Percentiles rank a stretch among this genome's conserved stretches.
phyloP scores from a whole-genome alignment of 345 rosid species.

The Luvunga scandens region DNA sequence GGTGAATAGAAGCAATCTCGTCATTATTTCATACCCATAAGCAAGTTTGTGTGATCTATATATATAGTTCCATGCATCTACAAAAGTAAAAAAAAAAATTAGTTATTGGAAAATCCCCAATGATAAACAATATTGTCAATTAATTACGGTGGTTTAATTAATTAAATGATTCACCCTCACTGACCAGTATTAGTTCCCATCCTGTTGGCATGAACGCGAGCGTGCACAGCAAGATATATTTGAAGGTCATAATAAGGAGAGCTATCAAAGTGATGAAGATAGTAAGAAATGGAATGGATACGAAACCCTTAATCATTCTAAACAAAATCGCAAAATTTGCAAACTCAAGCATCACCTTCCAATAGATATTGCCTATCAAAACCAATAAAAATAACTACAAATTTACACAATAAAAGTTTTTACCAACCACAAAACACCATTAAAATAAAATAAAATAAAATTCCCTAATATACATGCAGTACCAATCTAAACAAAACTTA shows the following conservation, averaged over 20 bases:
- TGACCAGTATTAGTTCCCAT: slow-evolving; percentile 78
- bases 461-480: too few species aligned
- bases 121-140: too few species aligned
- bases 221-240: slow-evolving; percentile 62
- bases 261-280: slow-evolving; percentile 53
- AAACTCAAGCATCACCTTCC: slow-evolving; percentile 30
- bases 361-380: slow-evolving; percentile 54
- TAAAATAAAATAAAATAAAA: too few species aligned
- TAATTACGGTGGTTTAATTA: not conserved
- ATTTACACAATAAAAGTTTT: too few species aligned
- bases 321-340: slow-evolving; percentile 41
- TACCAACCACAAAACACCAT: too few species aligned
- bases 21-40: slow-evolving; percentile 64
- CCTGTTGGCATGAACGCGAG: slow-evolving; percentile 92
- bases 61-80: too few species aligned
- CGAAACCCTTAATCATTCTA: slow-evolving; percentile 63
- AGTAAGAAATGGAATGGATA: slow-evolving; percentile 54
- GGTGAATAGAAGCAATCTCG: slow-evolving; percentile 77
- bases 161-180: slow-evolving; percentile 20
- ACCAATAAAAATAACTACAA: too few species aligned
- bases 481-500: too few species aligned
- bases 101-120: too few species aligned
- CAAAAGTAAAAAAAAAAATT: too few species aligned
- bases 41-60: slow-evolving; percentile 71
- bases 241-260: slow-evolving; percentile 54